Evolutionary conservation across 106 monocot genomes (phyloP).

Genomic region (Narthecium ossifragum): DNA sequence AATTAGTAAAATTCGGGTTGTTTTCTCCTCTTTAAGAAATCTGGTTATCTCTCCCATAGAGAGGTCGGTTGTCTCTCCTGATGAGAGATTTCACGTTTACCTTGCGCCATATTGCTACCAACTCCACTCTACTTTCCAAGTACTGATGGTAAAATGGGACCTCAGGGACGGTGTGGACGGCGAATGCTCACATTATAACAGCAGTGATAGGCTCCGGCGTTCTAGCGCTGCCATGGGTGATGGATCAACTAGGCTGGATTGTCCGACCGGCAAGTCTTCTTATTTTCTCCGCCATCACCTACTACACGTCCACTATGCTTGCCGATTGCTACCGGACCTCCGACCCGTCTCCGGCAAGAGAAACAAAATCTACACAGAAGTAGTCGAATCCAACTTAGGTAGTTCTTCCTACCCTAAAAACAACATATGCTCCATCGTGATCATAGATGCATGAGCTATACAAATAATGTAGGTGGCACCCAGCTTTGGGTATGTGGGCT

Average conservation of each 20-base stretch:
- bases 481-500: slow-evolving; percentile 46
- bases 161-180: slow-evolving; percentile 65
- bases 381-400: slow-evolving; percentile 38
- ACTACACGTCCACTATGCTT: slow-evolving; percentile 45
- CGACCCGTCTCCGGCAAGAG: slow-evolving; percentile 26
- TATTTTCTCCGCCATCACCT: slow-evolving; percentile 40
- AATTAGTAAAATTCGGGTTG: too few relatives aligned
- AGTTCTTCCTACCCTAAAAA: neutral
- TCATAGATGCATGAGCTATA: neutral
- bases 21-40: too few relatives aligned
- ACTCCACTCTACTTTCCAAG: too few relatives aligned
- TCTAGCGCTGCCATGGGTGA: slow-evolving; percentile 49
- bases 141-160: too few relatives aligned
- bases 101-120: too few relatives aligned
- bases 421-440: too few relatives aligned
- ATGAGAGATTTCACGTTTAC: too few relatives aligned
- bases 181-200: slow-evolving; percentile 68
- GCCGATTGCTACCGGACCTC: slow-evolving; percentile 45
- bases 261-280: slow-evolving; percentile 24
- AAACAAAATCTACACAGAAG: slow-evolving; percentile 42
- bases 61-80: too few relatives aligned
- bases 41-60: too few relatives aligned
- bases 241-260: slow-evolving; percentile 50
- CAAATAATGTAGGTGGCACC: slow-evolving; percentile 19
- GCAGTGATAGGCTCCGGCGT: slow-evolving; percentile 75